Evolutionary conservation across 768 basidiomycete genomes (phyloP).

Genomic region (Chlorophyllum brunneum): DNA sequence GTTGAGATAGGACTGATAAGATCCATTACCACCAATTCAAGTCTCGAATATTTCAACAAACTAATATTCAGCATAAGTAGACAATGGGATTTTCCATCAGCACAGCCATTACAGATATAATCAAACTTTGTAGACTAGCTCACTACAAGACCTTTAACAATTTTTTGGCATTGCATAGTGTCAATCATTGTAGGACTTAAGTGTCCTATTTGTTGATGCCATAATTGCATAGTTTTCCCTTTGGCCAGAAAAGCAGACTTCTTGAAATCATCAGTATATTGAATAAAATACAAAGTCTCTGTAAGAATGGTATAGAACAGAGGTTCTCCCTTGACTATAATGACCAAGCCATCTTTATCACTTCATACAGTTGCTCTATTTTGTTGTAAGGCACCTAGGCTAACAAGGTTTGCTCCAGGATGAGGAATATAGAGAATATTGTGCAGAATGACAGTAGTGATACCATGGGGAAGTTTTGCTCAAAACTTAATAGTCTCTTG

Average conservation of each 20-base stretch:
- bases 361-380: constrained; percentile 10
- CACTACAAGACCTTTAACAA: constrained; percentile 24
- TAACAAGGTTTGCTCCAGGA: constrained; percentile 18
- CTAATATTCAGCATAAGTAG: constrained; percentile 19
- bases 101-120: constrained; percentile 21
- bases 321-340: not conserved
- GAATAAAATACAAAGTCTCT: constrained; percentile 7
- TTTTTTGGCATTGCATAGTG: constrained; percentile 16
- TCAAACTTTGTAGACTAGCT: constrained; percentile 11
- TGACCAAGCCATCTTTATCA: not conserved
- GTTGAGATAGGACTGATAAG: constrained; percentile 25
- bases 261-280: not conserved
- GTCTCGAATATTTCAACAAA: constrained; percentile 15
- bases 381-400: constrained; percentile 14
- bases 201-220: constrained; percentile 24
- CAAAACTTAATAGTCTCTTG: constrained; percentile 12
- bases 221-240: constrained; percentile 8
- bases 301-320: constrained; percentile 1
- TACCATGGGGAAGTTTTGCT: constrained; percentile 5
- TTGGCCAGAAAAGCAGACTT: not conserved
- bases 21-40: constrained; percentile 18
- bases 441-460: constrained; percentile 10
- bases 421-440: constrained; percentile 16
- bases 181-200: constrained; percentile 17
- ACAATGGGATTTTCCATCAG: constrained; percentile 22